Evolutionary conservation across 169 alveolate species (phyloP).

Genomic region (Plasmodium vivax): DNA sequence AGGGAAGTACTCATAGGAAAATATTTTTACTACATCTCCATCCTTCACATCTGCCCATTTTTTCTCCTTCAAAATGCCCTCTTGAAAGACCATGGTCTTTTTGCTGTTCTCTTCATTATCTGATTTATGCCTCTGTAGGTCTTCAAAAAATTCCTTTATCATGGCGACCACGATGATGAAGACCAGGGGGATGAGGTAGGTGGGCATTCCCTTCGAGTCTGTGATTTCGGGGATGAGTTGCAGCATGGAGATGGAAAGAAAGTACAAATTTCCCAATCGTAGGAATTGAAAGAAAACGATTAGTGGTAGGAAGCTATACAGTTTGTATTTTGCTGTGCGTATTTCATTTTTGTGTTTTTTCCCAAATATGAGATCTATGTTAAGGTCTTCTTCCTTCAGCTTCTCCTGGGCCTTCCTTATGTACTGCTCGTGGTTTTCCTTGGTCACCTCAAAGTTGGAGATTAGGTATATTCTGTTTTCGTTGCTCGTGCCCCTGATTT

Average conservation of each 20-base stretch:
- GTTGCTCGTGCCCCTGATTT: slow-evolving; percentile 22
- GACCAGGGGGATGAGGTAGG: slow-evolving; percentile 91
- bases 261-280: slow-evolving; percentile 91
- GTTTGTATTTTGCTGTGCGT: slow-evolving; percentile 78
- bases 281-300: slow-evolving; percentile 77
- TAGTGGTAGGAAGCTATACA: slow-evolving; percentile 76
- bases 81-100: slow-evolving; percentile 82
- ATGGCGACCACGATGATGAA: slow-evolving; percentile 93
- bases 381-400: slow-evolving; percentile 49
- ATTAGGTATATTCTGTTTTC: slow-evolving; percentile 47
- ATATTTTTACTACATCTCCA: slow-evolving; percentile 94
- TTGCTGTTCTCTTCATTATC: slow-evolving; percentile 93
- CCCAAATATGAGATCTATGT: slow-evolving; percentile 67
- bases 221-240: slow-evolving; percentile 89
- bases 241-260: slow-evolving; percentile 90
- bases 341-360: slow-evolving; percentile 64
- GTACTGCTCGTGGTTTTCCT: slow-evolving; percentile 57
- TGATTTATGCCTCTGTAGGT: slow-evolving; percentile 89
- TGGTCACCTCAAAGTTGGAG: slow-evolving; percentile 44
- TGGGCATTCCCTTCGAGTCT: slow-evolving; percentile 93
- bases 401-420: slow-evolving; percentile 49
- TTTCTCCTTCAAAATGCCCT: slow-evolving; percentile 80
- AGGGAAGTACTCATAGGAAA: slow-evolving; percentile 93
- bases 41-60: slow-evolving; percentile 90
- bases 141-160: slow-evolving; percentile 94